Evolutionary conservation across 495 filamentous ascomycete genomes (phyloP).

Genomic region (Trypethelium eluteriae): DNA sequence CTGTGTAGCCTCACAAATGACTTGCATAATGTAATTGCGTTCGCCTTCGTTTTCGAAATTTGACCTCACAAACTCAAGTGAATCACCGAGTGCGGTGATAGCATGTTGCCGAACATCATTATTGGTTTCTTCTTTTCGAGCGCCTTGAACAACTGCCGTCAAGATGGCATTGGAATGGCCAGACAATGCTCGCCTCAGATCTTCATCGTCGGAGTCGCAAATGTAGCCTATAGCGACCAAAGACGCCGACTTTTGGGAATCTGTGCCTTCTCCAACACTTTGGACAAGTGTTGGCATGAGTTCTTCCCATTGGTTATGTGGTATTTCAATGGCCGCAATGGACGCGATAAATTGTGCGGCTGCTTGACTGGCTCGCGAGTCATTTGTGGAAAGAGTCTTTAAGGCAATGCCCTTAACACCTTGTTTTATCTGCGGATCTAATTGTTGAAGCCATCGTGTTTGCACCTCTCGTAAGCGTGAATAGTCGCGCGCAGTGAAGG

Average conservation of each 20-base stretch:
- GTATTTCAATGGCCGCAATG: conserved; percentile 89
- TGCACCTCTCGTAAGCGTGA: conserved; percentile 79
- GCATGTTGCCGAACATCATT: conserved; percentile 82
- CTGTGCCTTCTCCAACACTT: conserved; percentile 78
- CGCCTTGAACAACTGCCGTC: conserved; percentile 94
- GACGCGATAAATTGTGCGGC: conserved; percentile 92
- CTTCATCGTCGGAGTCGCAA: conserved; percentile 86
- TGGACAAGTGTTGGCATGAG: conserved; percentile 80
- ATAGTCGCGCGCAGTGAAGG: conserved; percentile 86
- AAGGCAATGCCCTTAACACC: conserved; percentile 82
- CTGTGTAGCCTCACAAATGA: conserved; percentile 97
- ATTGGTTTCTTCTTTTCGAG: conserved; percentile 89
- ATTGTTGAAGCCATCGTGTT: conserved; percentile 77
- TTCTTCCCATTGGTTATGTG: conserved; percentile 90
- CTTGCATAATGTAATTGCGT: conserved; percentile 99
- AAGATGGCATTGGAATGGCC: conserved; percentile 93
- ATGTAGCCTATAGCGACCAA: conserved; percentile 93
- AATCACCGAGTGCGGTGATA: conserved; percentile 88
- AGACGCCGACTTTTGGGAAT: conserved; percentile 87
- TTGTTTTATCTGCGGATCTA: conserved; percentile 67
- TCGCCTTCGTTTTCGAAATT: conserved; percentile 99
- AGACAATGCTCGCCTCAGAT: conserved; percentile 72
- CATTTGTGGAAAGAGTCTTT: conserved; percentile 68
- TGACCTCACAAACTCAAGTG: conserved; percentile 92
- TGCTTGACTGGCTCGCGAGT: conserved; percentile 74